phyloP scores from a whole-genome alignment of 1,284 basidiomycete species.

The Cutaneotrichosporon cutaneum region DNA sequence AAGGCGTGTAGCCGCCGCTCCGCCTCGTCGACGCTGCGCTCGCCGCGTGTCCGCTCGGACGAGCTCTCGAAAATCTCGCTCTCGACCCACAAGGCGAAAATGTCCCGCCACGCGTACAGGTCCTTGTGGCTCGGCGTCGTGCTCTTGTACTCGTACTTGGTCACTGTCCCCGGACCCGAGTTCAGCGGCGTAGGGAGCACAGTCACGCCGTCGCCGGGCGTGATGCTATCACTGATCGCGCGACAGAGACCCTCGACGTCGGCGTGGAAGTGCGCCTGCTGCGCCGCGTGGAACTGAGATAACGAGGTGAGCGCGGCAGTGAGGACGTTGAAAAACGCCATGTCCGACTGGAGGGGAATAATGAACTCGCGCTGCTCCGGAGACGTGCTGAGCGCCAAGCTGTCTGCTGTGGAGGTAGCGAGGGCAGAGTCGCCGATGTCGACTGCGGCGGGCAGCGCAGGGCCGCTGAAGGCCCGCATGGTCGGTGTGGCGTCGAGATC shows the following conservation, averaged over 20 bases:
- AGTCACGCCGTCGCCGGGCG: slow-evolving; percentile 53
- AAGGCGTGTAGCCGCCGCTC: slow-evolving; percentile 72
- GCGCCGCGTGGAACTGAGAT: slow-evolving; percentile 62
- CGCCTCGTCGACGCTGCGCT: slow-evolving; percentile 69
- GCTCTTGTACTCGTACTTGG: slow-evolving; percentile 8
- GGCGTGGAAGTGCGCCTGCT: slow-evolving; percentile 65
- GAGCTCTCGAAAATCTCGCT: slow-evolving; percentile 80
- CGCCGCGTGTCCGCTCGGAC: slow-evolving; percentile 70
- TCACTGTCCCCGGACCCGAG: not conserved
- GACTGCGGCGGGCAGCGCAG: not conserved
- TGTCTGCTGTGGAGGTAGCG: not conserved
- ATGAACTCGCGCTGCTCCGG: slow-evolving; percentile 60
- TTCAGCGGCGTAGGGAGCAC: slow-evolving; percentile 34
- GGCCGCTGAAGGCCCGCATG: slow-evolving; percentile 1
- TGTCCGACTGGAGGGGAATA: slow-evolving; percentile 77
- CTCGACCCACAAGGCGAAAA: slow-evolving; percentile 86
- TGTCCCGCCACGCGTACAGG: slow-evolving; percentile 87
- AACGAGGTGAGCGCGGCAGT: slow-evolving; percentile 69
- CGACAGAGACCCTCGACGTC: slow-evolving; percentile 64
- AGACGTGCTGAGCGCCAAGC: not conserved
- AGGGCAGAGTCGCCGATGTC: slow-evolving; percentile 2
- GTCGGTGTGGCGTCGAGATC: slow-evolving; percentile 16
- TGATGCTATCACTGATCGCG: slow-evolving; percentile 63
- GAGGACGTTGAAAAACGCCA: slow-evolving; percentile 77
- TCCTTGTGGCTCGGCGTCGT: slow-evolving; percentile 59